Evolutionary conservation across 1,284 basidiomycete species (phyloP).

Genomic region (Athelia sp.): DNA sequence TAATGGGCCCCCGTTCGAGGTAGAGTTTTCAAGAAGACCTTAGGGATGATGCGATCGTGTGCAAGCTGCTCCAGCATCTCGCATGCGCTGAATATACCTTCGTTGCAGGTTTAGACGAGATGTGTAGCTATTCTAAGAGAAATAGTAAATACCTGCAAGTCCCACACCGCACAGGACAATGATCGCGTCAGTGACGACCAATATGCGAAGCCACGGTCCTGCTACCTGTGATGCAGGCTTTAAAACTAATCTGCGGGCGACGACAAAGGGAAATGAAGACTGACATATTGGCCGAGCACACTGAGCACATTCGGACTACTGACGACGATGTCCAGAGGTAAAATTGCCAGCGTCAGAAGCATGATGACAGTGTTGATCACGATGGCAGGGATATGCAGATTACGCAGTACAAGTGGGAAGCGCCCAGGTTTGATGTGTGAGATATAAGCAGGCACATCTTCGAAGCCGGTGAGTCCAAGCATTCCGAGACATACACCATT

Average conservation of each 20-base stretch:
- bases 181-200: constrained; percentile 60
- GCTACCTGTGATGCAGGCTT: no score
- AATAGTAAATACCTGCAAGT: no score
- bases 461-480: constrained; percentile 65
- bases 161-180: constrained; percentile 65
- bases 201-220: constrained; percentile 54
- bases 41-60: constrained; percentile 54
- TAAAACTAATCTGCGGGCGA: no score
- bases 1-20: constrained; percentile 50
- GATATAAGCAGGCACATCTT: constrained; percentile 63
- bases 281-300: no score
- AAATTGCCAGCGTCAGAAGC: constrained; percentile 50
- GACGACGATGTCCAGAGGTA: constrained; percentile 47
- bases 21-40: constrained; percentile 40
- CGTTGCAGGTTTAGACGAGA: no score
- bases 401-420: constrained; percentile 56
- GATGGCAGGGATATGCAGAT: constrained; percentile 55
- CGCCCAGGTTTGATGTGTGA: constrained; percentile 48
- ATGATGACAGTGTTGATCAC: constrained; percentile 50
- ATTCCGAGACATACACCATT: constrained; percentile 64
- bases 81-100: constrained; percentile 52
- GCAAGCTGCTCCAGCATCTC: constrained; percentile 57
- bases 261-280: no score
- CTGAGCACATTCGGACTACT: constrained; percentile 55
- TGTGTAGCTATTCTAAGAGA: no score